Conservation (phyloP, 257 asterid genomes). For the Petunia axillaris region DNA sequence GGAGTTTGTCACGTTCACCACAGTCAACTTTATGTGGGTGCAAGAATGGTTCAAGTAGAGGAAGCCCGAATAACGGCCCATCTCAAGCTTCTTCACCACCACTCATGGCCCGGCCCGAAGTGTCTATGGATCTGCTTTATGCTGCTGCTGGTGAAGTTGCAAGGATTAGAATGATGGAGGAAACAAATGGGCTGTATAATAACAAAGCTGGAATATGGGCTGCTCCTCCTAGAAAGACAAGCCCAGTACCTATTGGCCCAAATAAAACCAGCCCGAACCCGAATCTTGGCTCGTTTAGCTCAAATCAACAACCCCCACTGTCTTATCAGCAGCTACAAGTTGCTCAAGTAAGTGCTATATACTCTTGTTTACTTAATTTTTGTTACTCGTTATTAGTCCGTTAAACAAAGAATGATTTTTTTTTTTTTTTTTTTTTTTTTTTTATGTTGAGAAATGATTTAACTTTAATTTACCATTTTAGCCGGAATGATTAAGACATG, state of each 20-base stretch:
- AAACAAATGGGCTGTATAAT: not conserved
- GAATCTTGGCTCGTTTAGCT: not conserved
- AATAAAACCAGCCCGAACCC: not conserved
- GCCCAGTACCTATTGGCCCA: constrained; percentile 16
- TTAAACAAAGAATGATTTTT: too few relatives aligned
- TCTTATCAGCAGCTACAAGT: constrained; percentile 27
- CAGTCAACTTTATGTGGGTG: constrained; percentile 65
- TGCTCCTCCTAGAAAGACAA: constrained; percentile 24
- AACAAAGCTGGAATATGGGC: constrained; percentile 8
- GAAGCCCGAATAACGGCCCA: constrained; percentile 42
- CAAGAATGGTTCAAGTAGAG: constrained; percentile 50
- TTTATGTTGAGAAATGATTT: too few relatives aligned
- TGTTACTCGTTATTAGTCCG: too few relatives aligned
- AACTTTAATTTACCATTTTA: too few relatives aligned
- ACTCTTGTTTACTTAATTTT: not conserved
- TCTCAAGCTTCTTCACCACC: constrained; percentile 56
- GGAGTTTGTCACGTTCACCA: constrained; percentile 66
- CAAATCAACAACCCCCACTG: not conserved
- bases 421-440: too few relatives aligned
- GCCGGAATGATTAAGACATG: too few relatives aligned
- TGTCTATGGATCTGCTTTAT: constrained; percentile 27
- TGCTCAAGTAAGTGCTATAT: constrained; percentile 1
- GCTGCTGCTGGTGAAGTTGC: constrained; percentile 30
- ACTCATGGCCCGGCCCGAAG: constrained; percentile 27
- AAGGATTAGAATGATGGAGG: constrained; percentile 27